phyloP scores from a whole-genome alignment of 2,329 filamentous ascomycete species.

The Thelonectria rubi region DNA sequence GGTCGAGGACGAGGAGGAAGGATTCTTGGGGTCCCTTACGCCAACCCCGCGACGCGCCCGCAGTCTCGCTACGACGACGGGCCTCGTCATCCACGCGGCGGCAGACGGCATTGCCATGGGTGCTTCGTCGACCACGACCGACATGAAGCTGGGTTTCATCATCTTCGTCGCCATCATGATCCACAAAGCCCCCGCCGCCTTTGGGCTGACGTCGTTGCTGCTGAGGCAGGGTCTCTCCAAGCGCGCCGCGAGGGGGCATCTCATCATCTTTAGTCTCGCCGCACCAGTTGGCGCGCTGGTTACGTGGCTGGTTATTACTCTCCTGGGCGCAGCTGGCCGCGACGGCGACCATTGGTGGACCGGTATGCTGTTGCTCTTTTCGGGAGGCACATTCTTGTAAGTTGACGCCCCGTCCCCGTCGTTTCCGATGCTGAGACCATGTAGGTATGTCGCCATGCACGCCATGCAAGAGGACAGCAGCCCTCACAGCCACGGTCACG shows the following conservation, averaged over 20 bases:
- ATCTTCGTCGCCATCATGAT: slow-evolving; percentile 98
- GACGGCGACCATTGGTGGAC: slow-evolving; percentile 84
- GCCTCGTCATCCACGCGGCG: slow-evolving; percentile 93
- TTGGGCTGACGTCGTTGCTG: slow-evolving; percentile 89
- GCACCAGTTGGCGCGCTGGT: slow-evolving; percentile 85
- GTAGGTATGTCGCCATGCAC: slow-evolving; percentile 96
- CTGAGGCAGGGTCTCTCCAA: slow-evolving; percentile 92
- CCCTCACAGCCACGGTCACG: slow-evolving; percentile 60
- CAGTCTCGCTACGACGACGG: slow-evolving; percentile 84
- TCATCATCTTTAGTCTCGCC: slow-evolving; percentile 90
- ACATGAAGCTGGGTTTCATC: slow-evolving; percentile 83
- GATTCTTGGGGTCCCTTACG: slow-evolving; percentile 67
- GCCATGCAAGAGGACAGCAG: slow-evolving; percentile 85
- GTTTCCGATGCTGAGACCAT: slow-evolving; percentile 27
- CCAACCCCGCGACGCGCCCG: slow-evolving; percentile 67
- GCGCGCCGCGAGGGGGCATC: slow-evolving; percentile 81
- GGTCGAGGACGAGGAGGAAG: slow-evolving; percentile 65
- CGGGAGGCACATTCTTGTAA: slow-evolving; percentile 93
- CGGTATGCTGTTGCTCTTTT: slow-evolving; percentile 92
- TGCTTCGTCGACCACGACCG: slow-evolving; percentile 80
- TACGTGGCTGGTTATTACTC: slow-evolving; percentile 82
- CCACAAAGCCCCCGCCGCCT: slow-evolving; percentile 95
- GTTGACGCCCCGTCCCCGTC: slow-evolving; percentile 43
- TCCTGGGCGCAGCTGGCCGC: slow-evolving; percentile 71
- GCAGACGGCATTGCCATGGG: slow-evolving; percentile 97